A percentile compares a stretch with the other conserved stretches of the same genome.
phyloP scores from a whole-genome alignment of 768 basidiomycete genomes.

The Serendipita sp. region DNA sequence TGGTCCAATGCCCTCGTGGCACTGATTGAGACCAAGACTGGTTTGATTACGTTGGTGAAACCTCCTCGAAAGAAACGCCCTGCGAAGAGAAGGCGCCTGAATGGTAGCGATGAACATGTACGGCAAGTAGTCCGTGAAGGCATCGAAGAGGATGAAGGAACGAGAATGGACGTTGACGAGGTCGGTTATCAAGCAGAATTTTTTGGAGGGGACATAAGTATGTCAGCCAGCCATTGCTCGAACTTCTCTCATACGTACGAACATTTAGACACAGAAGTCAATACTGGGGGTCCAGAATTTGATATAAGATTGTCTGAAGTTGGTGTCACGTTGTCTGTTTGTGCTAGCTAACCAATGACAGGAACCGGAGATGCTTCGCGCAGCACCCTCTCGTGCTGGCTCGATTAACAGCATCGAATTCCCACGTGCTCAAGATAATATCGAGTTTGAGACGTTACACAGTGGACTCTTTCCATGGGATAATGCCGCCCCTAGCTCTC shows the following conservation, averaged over 20 bases:
- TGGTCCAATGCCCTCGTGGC: slow-evolving; percentile 60
- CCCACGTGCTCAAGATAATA: neutral
- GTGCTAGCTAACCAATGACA: slow-evolving; percentile 14
- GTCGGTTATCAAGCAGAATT: neutral
- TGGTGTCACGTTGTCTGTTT: no score
- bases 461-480: slow-evolving; percentile 75
- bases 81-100: neutral
- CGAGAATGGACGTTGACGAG: neutral
- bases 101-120: neutral
- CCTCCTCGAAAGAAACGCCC: neutral
- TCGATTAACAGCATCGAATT: slow-evolving; percentile 19
- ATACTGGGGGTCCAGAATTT: neutral
- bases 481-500: slow-evolving; percentile 52
- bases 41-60: slow-evolving; percentile 16
- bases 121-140: neutral
- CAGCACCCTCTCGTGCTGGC: slow-evolving; percentile 36
- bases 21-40: slow-evolving; percentile 47
- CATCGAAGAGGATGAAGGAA: neutral
- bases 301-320: no score
- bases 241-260: no score
- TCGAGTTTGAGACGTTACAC: slow-evolving; percentile 33
- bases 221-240: neutral
- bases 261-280: no score
- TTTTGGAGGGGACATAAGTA: neutral
- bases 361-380: slow-evolving; percentile 80